Percentiles rank a stretch among this genome's conserved stretches.
These are phyloP conservation scores for Metschnikowia bowlesiae DNA, from an alignment of 805 yeast species.

Conservation along the genomic window DNA sequence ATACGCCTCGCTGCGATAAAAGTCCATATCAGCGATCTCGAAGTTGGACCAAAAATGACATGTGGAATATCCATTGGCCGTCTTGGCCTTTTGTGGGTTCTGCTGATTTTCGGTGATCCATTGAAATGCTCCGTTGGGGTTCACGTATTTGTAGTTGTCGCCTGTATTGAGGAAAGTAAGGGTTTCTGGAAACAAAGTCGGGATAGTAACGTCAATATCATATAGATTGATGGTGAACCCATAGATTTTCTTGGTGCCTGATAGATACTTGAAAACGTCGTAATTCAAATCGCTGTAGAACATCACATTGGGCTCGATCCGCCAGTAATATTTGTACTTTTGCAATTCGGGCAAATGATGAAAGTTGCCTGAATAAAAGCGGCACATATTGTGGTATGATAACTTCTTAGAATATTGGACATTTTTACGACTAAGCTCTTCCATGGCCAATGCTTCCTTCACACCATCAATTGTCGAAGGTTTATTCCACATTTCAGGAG, in stretches of 20 bases:
- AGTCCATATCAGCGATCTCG: slow-evolving; percentile 82
- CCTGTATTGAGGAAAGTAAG: slow-evolving; percentile 50
- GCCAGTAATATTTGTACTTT: slow-evolving; percentile 70
- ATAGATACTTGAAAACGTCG: slow-evolving; percentile 74
- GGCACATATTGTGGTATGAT: slow-evolving; percentile 82
- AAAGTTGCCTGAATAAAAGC: slow-evolving; percentile 66
- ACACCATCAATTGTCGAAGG: slow-evolving; percentile 53
- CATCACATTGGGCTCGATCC: slow-evolving; percentile 70
- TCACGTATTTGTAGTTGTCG: slow-evolving; percentile 53
- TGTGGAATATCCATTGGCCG: slow-evolving; percentile 50
- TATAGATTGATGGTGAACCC: slow-evolving; percentile 70
- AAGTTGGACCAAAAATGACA: slow-evolving; percentile 93
- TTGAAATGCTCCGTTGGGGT: slow-evolving; percentile 46
- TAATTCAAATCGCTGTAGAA: slow-evolving; percentile 68
- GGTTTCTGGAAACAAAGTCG: slow-evolving; percentile 67
- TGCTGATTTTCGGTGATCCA: slow-evolving; percentile 51
- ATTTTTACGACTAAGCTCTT: slow-evolving; percentile 35
- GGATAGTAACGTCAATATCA: slow-evolving; percentile 63
- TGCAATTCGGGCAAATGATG: slow-evolving; percentile 59
- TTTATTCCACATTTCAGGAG: slow-evolving; percentile 49
- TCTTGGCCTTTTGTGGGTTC: slow-evolving; percentile 40
- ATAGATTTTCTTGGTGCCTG: slow-evolving; percentile 60
- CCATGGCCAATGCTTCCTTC: slow-evolving; percentile 38
- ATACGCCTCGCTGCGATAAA: slow-evolving; percentile 67
- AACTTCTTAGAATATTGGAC: slow-evolving; percentile 57